Base-by-base conservation (phyloP, 140 eudicot genomes). In the Oenanthe javanica region DNA sequence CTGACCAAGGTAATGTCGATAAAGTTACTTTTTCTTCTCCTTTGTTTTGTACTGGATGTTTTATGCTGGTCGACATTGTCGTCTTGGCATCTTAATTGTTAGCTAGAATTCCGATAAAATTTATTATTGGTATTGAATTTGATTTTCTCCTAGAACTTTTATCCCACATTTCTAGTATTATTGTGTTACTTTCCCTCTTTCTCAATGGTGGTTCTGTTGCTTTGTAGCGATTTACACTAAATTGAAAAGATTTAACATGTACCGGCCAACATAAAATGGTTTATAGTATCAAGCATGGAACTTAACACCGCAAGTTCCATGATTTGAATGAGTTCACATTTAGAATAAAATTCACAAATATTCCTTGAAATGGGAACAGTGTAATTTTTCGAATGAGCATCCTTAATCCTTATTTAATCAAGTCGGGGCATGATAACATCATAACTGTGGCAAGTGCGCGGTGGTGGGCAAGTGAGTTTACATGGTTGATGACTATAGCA, bases 1-100 rank as follows among this genome's bases (percentile, higher is more conserved):
- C 98, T 25, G 92, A 93, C 85, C 98, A 93, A 86, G 97, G 98
- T 93, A 91, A 74, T 70, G 25, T 27, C 16, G 27, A 46, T 61
- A 79, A 43, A 79, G 5, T n/a, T 61, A 16, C 12, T 4, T 42
- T 61, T 0, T 52, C 36, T 10, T 75, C 61, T 14, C 13, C 36
- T 48, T 13, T 75, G 61, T 48, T 48, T 23, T 9, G 38, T 23
- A 36, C 13, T 73, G 18, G 25, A 45, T 73, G 52, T 8, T 19
- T 73, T 73, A 16, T 71, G 38, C 45, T 42, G 16, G 2, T 4
- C 21, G 36, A 45, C 27, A 43, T 14, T 43, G 31, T 21, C 27
- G 46, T 73, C 50, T 75, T 48, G 52, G 55, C 25, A 40, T 21
- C 77, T 14, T 21, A 46, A 73, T 21, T n/a, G 40, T 13, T 73